Conservation (phyloP, 768 basidiomycete species). For the Podaxis mareebaensis region DNA sequence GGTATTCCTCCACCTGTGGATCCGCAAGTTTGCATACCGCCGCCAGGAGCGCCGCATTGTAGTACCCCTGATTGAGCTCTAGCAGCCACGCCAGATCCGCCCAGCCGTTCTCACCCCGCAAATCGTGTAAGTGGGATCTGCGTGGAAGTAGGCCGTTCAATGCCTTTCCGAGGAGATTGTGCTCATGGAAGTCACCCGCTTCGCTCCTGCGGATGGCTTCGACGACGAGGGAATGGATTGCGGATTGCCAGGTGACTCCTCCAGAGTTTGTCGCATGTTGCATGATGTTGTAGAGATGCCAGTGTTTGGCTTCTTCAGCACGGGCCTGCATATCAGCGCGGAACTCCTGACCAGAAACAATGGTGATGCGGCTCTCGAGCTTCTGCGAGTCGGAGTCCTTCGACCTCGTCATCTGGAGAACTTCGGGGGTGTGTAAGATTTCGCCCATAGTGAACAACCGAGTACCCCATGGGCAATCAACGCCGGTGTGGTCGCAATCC, state of each 20-base stretch:
- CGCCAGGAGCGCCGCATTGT: conserved; percentile 26
- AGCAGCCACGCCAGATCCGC: conserved; percentile 28
- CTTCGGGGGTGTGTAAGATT: conserved; percentile 5
- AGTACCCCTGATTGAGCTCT: conserved; percentile 28
- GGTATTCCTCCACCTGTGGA: conserved; percentile 1
- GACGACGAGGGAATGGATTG: conserved; percentile 26
- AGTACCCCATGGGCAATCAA: conserved; percentile 10
- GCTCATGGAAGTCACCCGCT: conserved; percentile 16
- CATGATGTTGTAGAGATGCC: conserved; percentile 25
- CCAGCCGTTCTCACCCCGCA: conserved; percentile 22
- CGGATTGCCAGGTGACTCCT: conserved; percentile 21
- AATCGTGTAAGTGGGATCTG: conserved; percentile 18
- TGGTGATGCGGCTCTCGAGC: neutral
- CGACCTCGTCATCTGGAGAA: conserved; percentile 10
- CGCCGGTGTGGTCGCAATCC: conserved; percentile 8
- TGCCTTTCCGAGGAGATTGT: conserved; percentile 24
- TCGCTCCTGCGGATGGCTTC: conserved; percentile 26
- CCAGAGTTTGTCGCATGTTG: conserved; percentile 23
- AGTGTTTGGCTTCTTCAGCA: conserved; percentile 14
- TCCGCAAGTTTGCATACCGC: conserved; percentile 23
- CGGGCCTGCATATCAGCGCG: conserved; percentile 13
- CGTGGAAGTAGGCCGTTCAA: conserved; percentile 28
- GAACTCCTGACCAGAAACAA: conserved; percentile 4
- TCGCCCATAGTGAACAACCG: conserved; percentile 15
- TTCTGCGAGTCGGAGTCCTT: neutral